Conservation (phyloP, 164 flowering plant species). For the Euptelea pleiosperma region DNA sequence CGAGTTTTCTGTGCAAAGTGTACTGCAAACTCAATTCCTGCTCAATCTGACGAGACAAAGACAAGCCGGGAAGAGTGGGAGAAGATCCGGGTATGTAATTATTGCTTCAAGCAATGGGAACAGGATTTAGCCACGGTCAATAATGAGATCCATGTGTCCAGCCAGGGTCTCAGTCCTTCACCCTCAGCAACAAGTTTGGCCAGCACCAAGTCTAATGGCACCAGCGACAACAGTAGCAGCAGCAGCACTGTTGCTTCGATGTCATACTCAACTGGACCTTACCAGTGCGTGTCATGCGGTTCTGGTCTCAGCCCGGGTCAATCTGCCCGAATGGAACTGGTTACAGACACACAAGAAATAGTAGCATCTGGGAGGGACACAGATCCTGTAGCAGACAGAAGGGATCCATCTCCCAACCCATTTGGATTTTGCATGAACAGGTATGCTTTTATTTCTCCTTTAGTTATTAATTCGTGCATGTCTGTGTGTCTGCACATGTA, state of each 20-base stretch:
- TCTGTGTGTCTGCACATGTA: no score
- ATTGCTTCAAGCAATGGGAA: slow-evolving; percentile 79
- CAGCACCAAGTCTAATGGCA: slow-evolving; percentile 62
- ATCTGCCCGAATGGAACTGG: slow-evolving; percentile 37
- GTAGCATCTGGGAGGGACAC: slow-evolving; percentile 30
- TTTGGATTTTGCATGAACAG: slow-evolving; percentile 54
- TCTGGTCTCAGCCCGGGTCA: slow-evolving; percentile 40
- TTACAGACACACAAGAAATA: slow-evolving; percentile 36
- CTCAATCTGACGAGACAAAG: slow-evolving; percentile 37
- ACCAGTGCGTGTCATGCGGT: slow-evolving; percentile 39
- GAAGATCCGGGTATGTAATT: slow-evolving; percentile 79
- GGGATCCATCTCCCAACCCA: slow-evolving; percentile 36
- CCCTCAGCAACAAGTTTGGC: slow-evolving; percentile 69
- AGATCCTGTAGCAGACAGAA: slow-evolving; percentile 27
- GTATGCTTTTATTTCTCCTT: slow-evolving; percentile 25
- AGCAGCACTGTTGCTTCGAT: slow-evolving; percentile 50
- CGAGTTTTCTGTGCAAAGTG: slow-evolving; percentile 88
- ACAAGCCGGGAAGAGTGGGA: slow-evolving; percentile 53
- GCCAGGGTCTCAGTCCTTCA: slow-evolving; percentile 48
- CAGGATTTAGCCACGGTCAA: slow-evolving; percentile 36
- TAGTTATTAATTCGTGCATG: background rate
- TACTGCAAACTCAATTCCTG: slow-evolving; percentile 77
- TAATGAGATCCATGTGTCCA: slow-evolving; percentile 42
- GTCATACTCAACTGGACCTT: slow-evolving; percentile 49
- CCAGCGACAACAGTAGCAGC: slow-evolving; percentile 49